These are phyloP conservation scores for Calonectria pauciramosa DNA, from an alignment of 2,329 filamentous ascomycete genomes.

Conservation along the genomic window DNA sequence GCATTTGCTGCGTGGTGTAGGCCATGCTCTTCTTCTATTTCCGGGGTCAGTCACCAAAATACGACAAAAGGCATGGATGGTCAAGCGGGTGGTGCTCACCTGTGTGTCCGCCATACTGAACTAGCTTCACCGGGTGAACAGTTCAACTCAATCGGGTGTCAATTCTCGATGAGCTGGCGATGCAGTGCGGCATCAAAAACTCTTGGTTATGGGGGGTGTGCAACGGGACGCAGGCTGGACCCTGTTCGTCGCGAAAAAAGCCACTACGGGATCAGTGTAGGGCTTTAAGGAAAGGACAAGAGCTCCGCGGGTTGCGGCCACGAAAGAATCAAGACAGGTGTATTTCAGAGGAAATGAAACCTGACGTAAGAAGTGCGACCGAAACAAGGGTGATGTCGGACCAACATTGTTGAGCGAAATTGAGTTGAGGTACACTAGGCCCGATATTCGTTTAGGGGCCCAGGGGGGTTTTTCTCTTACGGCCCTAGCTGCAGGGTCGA, in stretches of 20 bases:
- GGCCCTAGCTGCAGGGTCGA: neutral
- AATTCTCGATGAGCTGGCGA: neutral
- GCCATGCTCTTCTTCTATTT: neutral
- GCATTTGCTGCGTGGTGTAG: neutral
- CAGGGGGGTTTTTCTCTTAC: conserved; percentile 4
- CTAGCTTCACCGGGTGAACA: neutral
- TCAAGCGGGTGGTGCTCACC: neutral
- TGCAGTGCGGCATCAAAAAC: neutral
- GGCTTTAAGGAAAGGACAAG: conserved; percentile 3
- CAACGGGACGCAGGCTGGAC: neutral
- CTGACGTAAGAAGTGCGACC: conserved; percentile 6
- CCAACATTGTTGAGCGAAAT: conserved; percentile 13
- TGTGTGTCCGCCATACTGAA: neutral
- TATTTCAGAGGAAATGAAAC: conserved; percentile 11
- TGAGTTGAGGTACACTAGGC: neutral
- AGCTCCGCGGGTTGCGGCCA: neutral
- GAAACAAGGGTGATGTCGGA: neutral
- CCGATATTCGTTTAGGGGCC: conserved; percentile 8
- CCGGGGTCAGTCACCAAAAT: neutral
- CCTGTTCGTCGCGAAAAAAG: neutral
- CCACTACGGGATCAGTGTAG: conserved; percentile 3
- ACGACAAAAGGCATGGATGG: neutral
- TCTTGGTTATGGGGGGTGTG: neutral
- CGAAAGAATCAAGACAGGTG: neutral
- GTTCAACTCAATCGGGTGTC: neutral